A percentile compares a stretch with the other conserved stretches of the same genome.
These are phyloP conservation scores for Geranomyces variabilis DNA, from an alignment of 192 early-diverging fungal species.

Conservation along the genomic window DNA sequence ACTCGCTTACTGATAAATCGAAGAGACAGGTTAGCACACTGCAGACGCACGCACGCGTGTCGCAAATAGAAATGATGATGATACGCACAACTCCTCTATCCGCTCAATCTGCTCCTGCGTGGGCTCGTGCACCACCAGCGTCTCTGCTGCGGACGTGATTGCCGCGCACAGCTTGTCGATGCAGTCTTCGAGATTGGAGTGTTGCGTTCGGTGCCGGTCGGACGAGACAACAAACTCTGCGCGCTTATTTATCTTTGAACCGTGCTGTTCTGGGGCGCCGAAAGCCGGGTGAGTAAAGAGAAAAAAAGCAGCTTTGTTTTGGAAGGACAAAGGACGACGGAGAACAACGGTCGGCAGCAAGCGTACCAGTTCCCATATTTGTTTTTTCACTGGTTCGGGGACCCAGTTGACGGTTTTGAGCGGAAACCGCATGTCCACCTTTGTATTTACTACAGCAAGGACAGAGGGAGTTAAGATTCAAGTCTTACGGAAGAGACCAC, in stretches of 20 bases:
- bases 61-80: too few species aligned
- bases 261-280: conserved; percentile 15
- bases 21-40: neutral
- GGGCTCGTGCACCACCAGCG: conserved; percentile 63
- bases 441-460: conserved; percentile 69
- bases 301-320: too few species aligned
- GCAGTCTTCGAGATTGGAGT: conserved; percentile 80
- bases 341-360: neutral
- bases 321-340: too few species aligned
- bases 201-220: conserved; percentile 74
- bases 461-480: too few species aligned
- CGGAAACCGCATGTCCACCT: conserved; percentile 78
- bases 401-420: conserved; percentile 73
- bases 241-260: conserved; percentile 60
- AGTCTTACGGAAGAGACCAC: too few species aligned
- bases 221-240: conserved; percentile 79
- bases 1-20: conserved; percentile 50
- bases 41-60: conserved; percentile 16
- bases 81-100: conserved; percentile 50
- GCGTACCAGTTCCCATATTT: conserved; percentile 55
- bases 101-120: conserved; percentile 62
- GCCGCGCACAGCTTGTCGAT: conserved; percentile 68
- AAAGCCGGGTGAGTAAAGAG: neutral
- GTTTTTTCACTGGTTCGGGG: conserved; percentile 68
- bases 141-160: conserved; percentile 60